Base-by-base conservation (phyloP, 768 basidiomycete species). In the Mrakia frigida region DNA sequence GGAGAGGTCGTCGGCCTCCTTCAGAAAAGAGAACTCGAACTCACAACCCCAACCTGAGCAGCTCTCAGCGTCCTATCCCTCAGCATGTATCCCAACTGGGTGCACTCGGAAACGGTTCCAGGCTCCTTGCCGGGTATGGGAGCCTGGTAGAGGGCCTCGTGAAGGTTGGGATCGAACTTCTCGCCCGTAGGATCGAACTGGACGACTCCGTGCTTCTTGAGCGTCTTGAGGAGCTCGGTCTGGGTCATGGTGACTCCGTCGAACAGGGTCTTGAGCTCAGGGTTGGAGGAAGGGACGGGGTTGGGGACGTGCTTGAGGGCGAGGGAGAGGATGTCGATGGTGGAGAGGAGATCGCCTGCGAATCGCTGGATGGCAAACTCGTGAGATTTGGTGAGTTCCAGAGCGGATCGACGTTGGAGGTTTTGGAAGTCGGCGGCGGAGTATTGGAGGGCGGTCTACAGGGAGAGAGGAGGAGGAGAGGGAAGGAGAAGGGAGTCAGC, bases 401-500 rank as follows among this genome's bases (percentile, higher is more conserved):
- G 88, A 39, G 90, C 90, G 73, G 94, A 88, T 81, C 94, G 93
- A 74, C 94, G 91, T 82, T 95, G 94, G 61, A 97, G 87, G 84
- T 98, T 99, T 61, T 96, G 85, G 84, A 94, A 94, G 85, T 99
- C 97, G 80, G 97, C 97, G 82, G 94, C 91, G 76, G 92, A 87
- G 82, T 98, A 97, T 67, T 91, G 90, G 80, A 97, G 87, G 79
- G 94, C 92, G 82, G 90, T 87, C 96, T 97, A 83, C 41, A 68
- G 23, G 43, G 43, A 53, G 59, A 46, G 10, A 56, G 70, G 9
- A 50, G 25, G 52, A 85, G 28, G 63, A 59, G 46, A 46, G 52
- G 33, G 52, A 14, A 41, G 23, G 39, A 33, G 50, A 53, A 61
- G 63, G n/a, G 11, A 37, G 76, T 60, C 39, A 37, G 43, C 23